A percentile compares a stretch with the other conserved stretches of the same genome.
These are phyloP conservation scores for Hemerocallis citrina DNA, from an alignment of 106 monocot species.

Conservation along the genomic window DNA sequence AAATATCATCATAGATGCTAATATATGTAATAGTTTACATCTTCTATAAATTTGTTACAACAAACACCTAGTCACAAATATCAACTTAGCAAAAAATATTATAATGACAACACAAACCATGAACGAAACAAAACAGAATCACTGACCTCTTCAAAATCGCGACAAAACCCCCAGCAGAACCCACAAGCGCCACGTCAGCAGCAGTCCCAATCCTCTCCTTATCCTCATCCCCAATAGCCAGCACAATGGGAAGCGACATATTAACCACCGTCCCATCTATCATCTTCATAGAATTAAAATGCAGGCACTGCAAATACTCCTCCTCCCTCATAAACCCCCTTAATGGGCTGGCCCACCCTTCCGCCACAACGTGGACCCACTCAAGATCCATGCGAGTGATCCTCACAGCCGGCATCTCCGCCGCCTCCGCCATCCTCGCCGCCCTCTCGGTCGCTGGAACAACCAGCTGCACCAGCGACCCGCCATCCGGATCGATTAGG, in stretches of 20 bases:
- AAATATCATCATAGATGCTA: too few species aligned
- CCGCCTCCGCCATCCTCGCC: slow-evolving; percentile 45
- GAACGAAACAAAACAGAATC: too few species aligned
- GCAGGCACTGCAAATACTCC: slow-evolving; percentile 87
- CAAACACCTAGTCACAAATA: too few species aligned
- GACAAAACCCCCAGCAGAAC: slow-evolving; percentile 45
- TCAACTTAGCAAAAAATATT: too few species aligned
- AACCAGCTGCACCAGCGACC: slow-evolving; percentile 61
- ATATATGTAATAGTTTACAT: too few species aligned
- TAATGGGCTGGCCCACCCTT: slow-evolving; percentile 98
- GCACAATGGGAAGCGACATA: slow-evolving; percentile 95
- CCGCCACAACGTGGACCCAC: slow-evolving; percentile 88
- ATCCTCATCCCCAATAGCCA: slow-evolving; percentile 51
- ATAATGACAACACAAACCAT: too few species aligned
- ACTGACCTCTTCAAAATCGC: slow-evolving; percentile 69
- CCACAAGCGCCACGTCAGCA: slow-evolving; percentile 50
- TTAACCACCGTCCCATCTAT: slow-evolving; percentile 72
- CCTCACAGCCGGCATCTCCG: slow-evolving; percentile 37
- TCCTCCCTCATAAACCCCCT: slow-evolving; percentile 93
- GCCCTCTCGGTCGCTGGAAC: slow-evolving; percentile 30
- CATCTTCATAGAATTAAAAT: slow-evolving; percentile 70
- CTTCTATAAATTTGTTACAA: too few species aligned
- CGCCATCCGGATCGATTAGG: slow-evolving; percentile 93
- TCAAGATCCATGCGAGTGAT: slow-evolving; percentile 59
- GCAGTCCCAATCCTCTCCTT: slow-evolving; percentile 50